phyloP scores from a whole-genome alignment of 176 grass and related monocot genomes.

The Zizania latifolia region DNA sequence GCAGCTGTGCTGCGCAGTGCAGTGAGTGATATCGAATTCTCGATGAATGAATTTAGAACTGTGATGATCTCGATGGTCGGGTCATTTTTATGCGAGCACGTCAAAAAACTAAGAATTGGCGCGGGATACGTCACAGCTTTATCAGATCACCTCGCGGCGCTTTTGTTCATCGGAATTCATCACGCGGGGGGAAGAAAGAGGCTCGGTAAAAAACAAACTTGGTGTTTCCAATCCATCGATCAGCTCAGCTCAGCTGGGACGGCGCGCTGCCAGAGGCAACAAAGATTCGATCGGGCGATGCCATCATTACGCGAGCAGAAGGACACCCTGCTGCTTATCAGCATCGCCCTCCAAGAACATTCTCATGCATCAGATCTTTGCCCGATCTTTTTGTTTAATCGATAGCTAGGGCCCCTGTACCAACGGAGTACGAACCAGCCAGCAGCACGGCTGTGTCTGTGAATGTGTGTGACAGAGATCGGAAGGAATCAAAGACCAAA shows the following conservation, averaged over 20 bases:
- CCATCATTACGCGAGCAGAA: slow-evolving; percentile 29
- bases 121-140: slow-evolving; percentile 47
- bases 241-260: too few relatives aligned
- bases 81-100: not conserved
- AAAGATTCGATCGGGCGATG: slow-evolving; percentile 41
- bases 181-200: not conserved
- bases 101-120: not conserved
- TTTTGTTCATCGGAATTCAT: slow-evolving; percentile 47
- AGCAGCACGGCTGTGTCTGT: not conserved
- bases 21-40: too few relatives aligned
- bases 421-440: not conserved
- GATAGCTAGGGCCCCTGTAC: slow-evolving; percentile 16
- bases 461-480: not conserved
- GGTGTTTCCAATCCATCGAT: slow-evolving; percentile 36
- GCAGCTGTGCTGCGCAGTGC: too few relatives aligned
- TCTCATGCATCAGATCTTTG: slow-evolving; percentile 50
- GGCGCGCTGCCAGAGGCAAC: slow-evolving; percentile 19
- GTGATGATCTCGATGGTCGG: not conserved
- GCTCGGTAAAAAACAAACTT: slow-evolving; percentile 27
- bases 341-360: slow-evolving; percentile 39
- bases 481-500: slow-evolving; percentile 42
- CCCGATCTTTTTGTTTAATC: slow-evolving; percentile 52
- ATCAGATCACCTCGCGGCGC: slow-evolving; percentile 29
- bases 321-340: not conserved
- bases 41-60: not conserved